A percentile compares a stretch with the other conserved stretches of the same genome.
phyloP scores from a whole-genome alignment of 192 early-diverging fungal species.

The Rhizophagus clarus region DNA sequence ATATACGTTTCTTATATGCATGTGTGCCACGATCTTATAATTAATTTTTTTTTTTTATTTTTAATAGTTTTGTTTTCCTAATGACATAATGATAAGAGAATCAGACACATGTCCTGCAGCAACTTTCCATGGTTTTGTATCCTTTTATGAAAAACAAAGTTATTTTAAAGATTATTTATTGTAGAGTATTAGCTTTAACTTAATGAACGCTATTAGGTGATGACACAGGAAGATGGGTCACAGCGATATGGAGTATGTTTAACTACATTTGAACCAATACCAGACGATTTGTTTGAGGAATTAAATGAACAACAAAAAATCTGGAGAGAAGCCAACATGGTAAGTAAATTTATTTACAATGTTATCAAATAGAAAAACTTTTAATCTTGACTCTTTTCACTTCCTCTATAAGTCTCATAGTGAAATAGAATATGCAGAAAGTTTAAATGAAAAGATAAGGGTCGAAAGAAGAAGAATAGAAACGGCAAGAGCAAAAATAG shows the following conservation, averaged over 20 bases:
- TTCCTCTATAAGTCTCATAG: constrained; percentile 32
- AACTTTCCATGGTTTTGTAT: constrained; percentile 46
- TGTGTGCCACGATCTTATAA: neutral
- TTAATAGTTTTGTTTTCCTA: constrained; percentile 47
- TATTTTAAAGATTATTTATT: neutral
- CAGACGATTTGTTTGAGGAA: constrained; percentile 10
- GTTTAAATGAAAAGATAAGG: constrained; percentile 36
- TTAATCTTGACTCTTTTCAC: neutral
- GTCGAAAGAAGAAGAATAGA: constrained; percentile 19
- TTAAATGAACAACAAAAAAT: neutral
- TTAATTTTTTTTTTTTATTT: neutral
- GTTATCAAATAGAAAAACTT: neutral
- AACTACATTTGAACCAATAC: constrained; percentile 40
- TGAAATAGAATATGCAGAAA: constrained; percentile 39
- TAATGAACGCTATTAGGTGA: constrained; percentile 19
- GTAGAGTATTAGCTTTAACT: neutral
- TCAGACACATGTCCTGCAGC: constrained; percentile 35
- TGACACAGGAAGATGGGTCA: constrained; percentile 49
- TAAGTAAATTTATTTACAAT: neutral
- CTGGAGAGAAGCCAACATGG: constrained; percentile 15
- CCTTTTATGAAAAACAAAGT: neutral
- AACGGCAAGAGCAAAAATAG: neutral
- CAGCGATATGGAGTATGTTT: constrained; percentile 44
- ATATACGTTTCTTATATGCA: neutral
- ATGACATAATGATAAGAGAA: constrained; percentile 37